phyloP scores from a whole-genome alignment of 1,139 yeast genomes.

The Yamadazyma buinensis region DNA sequence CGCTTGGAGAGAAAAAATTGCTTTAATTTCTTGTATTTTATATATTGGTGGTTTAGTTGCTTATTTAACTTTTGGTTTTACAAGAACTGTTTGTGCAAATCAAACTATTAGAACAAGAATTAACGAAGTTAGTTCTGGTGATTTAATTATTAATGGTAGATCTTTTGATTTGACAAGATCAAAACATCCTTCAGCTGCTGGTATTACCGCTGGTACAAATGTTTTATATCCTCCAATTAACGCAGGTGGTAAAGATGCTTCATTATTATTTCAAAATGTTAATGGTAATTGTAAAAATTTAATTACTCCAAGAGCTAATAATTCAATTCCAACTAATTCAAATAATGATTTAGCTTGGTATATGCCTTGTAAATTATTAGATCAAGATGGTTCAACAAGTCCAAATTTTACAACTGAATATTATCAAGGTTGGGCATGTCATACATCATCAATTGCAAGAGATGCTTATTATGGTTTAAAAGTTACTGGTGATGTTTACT shows the following conservation, averaged over 20 bases:
- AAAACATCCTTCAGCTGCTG: conserved; percentile 77
- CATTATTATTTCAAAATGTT: conserved; percentile 89
- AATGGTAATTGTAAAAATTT: conserved; percentile 88
- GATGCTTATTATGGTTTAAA: conserved; percentile 59
- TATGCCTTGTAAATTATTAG: conserved; percentile 81
- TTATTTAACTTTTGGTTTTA: conserved; percentile 87
- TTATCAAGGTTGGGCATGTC: conserved; percentile 89
- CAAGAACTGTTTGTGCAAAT: conserved; percentile 72
- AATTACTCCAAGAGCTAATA: conserved; percentile 67
- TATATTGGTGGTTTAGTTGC: conserved; percentile 78
- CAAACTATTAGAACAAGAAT: conserved; percentile 50
- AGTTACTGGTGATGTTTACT: conserved; percentile 72
- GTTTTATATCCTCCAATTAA: conserved; percentile 77
- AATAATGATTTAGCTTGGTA: conserved; percentile 83
- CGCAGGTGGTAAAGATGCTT: conserved; percentile 89
- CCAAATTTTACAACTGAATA: conserved; percentile 60
- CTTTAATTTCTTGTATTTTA: conserved; percentile 69
- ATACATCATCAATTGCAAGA: conserved; percentile 70
- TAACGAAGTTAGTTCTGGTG: conserved; percentile 56
- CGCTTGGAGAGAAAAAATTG: conserved; percentile 98
- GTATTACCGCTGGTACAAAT: conserved; percentile 64
- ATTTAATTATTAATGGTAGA: conserved; percentile 75
- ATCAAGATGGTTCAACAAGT: conserved; percentile 64
- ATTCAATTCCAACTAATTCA: conserved; percentile 64
- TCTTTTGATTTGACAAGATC: conserved; percentile 71